phyloP scores from a whole-genome alignment of 139 green algal species.

The Astrephomene gubernaculifera region DNA sequence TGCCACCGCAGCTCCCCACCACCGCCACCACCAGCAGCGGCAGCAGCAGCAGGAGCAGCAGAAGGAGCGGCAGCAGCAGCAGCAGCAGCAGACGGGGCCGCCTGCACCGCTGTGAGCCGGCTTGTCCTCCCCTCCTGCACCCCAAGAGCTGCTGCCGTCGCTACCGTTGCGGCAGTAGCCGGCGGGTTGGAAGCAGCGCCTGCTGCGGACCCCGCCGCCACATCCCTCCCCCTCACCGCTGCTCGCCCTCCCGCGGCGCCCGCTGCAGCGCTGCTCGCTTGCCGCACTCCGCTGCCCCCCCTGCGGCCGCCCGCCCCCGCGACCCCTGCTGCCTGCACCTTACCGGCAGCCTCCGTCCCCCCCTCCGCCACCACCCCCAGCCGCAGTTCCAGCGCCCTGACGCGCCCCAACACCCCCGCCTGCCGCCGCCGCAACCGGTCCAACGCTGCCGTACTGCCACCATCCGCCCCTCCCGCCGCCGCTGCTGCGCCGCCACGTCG shows the following conservation, averaged over 20 bases:
- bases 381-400: conserved; percentile 22
- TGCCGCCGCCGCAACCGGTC: conserved; percentile 2
- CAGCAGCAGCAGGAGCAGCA: too few species aligned
- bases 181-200: background rate
- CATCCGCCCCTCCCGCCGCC: background rate
- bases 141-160: background rate
- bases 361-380: too few species aligned
- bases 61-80: too few species aligned
- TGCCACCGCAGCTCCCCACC: background rate
- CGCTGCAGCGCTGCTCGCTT: background rate
- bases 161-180: background rate
- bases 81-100: too few species aligned
- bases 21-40: background rate
- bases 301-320: background rate
- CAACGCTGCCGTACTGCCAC: background rate
- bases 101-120: too few species aligned
- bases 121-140: too few species aligned
- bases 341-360: too few species aligned
- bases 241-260: background rate
- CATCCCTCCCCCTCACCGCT: too few species aligned
- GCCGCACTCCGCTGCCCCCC: background rate
- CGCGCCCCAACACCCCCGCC: conserved; percentile 23
- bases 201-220: background rate
- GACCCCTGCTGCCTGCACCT: background rate
- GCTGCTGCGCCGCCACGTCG: background rate